Evolutionary conservation across 176 grass and related monocot genomes (phyloP).

Genomic region (Eleusine coracana): DNA sequence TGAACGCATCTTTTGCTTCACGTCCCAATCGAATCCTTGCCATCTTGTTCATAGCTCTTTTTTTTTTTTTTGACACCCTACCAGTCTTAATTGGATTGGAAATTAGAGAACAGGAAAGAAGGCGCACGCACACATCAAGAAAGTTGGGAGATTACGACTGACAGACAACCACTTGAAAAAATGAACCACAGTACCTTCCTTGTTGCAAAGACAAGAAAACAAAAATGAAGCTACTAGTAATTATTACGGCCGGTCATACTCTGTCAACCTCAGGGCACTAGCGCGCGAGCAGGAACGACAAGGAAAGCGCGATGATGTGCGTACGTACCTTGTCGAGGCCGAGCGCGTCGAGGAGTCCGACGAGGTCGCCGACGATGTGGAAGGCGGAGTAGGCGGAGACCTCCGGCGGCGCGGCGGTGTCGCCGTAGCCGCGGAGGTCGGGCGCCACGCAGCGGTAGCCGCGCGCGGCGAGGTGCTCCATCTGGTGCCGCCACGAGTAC

Average conservation of each 20-base stretch:
- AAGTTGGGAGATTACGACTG: background rate
- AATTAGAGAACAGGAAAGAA: background rate
- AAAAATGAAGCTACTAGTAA: no score
- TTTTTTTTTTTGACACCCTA: no score
- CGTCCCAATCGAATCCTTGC: background rate
- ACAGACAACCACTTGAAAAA: background rate
- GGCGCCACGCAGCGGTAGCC: background rate
- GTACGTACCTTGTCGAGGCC: slow-evolving; percentile 40
- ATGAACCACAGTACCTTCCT: no score
- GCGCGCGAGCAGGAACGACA: no score
- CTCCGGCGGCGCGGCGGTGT: background rate
- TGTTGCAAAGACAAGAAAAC: no score
- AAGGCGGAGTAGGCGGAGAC: slow-evolving; percentile 60
- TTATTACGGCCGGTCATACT: no score
- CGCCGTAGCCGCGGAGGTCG: slow-evolving; percentile 9
- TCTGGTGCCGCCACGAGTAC: slow-evolving; percentile 94
- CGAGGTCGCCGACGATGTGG: slow-evolving; percentile 78
- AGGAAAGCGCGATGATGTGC: no score
- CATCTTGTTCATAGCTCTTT: background rate
- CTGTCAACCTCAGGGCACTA: background rate
- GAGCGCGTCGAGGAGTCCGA: slow-evolving; percentile 71
- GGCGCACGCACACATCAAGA: background rate
- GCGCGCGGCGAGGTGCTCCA: slow-evolving; percentile 17
- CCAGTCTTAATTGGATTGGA: no score
- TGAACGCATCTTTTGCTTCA: background rate